Evolutionary conservation across 1,284 basidiomycete genomes (phyloP).

Genomic region (Taiwanofungus camphoratus): DNA sequence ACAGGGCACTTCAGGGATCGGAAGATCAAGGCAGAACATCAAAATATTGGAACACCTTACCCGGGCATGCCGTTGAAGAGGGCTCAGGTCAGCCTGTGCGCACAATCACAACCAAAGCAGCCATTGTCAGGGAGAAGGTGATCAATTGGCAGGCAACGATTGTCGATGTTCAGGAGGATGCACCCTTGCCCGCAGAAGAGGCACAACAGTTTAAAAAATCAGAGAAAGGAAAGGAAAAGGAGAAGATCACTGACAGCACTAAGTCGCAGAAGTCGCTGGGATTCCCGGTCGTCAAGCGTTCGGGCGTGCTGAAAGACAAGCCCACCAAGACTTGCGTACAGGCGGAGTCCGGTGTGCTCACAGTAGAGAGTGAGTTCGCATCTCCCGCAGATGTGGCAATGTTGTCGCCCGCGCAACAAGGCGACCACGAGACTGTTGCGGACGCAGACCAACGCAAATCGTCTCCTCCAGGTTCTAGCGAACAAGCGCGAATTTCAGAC

Average conservation of each 20-base stretch:
- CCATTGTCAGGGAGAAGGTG: conserved; percentile 22
- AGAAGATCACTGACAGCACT: conserved; percentile 2
- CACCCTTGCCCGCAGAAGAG: not conserved
- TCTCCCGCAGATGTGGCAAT: no score
- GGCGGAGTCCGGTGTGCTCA: no score
- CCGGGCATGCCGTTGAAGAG: not conserved
- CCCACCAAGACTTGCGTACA: no score
- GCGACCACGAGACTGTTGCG: no score
- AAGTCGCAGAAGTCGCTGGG: conserved; percentile 16
- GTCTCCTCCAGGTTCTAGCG: not conserved
- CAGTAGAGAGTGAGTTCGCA: no score
- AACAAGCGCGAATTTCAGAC: conserved; percentile 14
- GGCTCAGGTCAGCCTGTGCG: conserved; percentile 2
- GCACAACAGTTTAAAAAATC: not conserved
- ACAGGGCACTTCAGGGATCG: conserved; percentile 8
- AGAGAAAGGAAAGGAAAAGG: not conserved
- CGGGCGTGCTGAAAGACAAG: not conserved
- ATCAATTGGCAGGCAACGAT: conserved; percentile 22
- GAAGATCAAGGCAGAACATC: conserved; percentile 10
- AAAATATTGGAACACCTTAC: conserved; percentile 20
- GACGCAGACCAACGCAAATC: no score
- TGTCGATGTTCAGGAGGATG: not conserved
- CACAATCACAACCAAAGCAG: conserved; percentile 13
- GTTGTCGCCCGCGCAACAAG: no score
- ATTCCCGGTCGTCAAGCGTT: conserved; percentile 15